Evolutionary conservation across 495 filamentous ascomycete species (phyloP).

Genomic region (Cryomyces minteri): DNA sequence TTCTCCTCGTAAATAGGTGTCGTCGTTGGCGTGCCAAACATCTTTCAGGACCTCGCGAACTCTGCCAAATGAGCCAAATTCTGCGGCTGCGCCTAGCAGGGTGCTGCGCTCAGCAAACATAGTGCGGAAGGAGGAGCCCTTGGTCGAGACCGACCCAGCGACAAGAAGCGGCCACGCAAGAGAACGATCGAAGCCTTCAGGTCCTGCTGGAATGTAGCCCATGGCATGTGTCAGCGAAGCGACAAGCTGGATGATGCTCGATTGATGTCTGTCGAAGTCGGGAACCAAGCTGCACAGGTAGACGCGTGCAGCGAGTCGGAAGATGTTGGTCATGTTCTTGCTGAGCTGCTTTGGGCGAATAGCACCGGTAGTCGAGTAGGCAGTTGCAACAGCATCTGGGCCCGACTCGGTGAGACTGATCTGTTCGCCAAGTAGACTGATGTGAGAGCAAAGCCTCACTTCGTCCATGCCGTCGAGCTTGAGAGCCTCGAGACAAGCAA

Average conservation of each 20-base stretch:
- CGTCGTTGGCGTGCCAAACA: conserved; percentile 62
- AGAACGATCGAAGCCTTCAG: conserved; percentile 70
- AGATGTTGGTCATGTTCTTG: conserved; percentile 73
- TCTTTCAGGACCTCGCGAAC: conserved; percentile 62
- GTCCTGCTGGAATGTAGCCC: conserved; percentile 62
- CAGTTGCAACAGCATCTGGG: conserved; percentile 12
- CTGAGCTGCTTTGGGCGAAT: conserved; percentile 65
- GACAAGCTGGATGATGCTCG: conserved; percentile 53
- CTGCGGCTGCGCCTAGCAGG: conserved; percentile 53
- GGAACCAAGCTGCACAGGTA: conserved; percentile 91
- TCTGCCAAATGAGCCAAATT: conserved; percentile 73
- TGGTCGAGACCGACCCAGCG: conserved; percentile 53
- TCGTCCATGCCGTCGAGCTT: conserved; percentile 68
- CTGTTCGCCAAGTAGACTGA: conserved; percentile 61
- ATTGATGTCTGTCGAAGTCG: conserved; percentile 54
- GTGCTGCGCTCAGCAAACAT: conserved; percentile 55
- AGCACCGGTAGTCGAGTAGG: conserved; percentile 40
- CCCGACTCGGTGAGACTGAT: conserved; percentile 56
- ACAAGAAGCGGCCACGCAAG: conserved; percentile 88
- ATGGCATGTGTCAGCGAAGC: conserved; percentile 51
- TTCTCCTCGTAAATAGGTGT: conserved; percentile 24
- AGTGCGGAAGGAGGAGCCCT: conserved; percentile 50
- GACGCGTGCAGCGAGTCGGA: conserved; percentile 82
- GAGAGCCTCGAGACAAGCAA: conserved; percentile 81
- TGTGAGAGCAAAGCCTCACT: conserved; percentile 67